Base-by-base conservation (phyloP, 257 asterid species). In the Cordia subcordata region DNA sequence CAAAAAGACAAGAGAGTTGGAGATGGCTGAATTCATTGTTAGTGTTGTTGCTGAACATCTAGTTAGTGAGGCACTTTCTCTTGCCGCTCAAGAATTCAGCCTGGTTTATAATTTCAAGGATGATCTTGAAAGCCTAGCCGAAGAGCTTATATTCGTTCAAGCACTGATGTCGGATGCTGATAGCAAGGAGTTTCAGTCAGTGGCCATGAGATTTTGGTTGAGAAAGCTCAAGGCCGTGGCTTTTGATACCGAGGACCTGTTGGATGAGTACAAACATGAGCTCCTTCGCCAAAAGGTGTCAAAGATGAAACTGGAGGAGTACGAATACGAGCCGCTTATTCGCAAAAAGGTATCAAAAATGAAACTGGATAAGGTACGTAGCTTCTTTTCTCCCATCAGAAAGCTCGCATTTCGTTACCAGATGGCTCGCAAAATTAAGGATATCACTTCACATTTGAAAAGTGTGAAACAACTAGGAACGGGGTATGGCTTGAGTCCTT, bases 111-210 rank as follows among this genome's bases (percentile, higher is more conserved):
- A 46, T 13, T 33, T 56, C 33, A 22, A 65, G 1, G 19, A 61
- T 11, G 46, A 65, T 10, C 60, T 69, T 10, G 0, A 5, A 8
- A 61, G 11, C 55, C 63, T 74, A 1, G 50, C 5, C 2, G 0
- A 38, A 9, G 3, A 35, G 13, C 1, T 75, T 27, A 0, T 39
- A 18, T 45, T 52, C 52, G 50, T 70, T 10, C 61, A 69, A 32
- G 52, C 52, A 33, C 27, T 45, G 23, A n/a, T 61, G 0, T 16
- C 16, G 1, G 72, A 74, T 65, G 69, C 49, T 49, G 68, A 68
- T 45, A 50, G 0, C 22, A 53, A 18, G 42, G 10, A 42, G 2
- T 3, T 42, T 15, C 47, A 32, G 22, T 63, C 5, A 1, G 10
- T 3, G 12, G 16, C 15, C 11, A 17, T 51, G 22, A 14, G 45